Conservation (phyloP, 2,329 filamentous ascomycete species). For the Fusarium nygamai region DNA sequence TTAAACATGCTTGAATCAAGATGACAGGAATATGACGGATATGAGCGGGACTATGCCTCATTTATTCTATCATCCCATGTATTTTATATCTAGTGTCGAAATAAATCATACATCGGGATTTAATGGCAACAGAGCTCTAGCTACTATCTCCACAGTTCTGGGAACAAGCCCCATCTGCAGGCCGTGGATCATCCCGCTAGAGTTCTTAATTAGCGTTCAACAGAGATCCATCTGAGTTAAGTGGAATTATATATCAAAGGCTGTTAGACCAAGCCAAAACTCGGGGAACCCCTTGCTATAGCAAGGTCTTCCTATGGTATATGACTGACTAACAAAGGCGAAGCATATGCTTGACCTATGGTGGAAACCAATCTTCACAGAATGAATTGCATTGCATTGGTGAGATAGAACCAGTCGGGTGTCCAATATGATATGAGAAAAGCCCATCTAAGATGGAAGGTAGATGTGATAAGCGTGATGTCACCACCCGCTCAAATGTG, state of each 20-base stretch:
- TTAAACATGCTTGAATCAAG: not conserved
- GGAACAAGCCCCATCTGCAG: slow-evolving; percentile 4
- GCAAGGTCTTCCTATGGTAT: too few species aligned
- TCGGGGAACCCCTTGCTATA: too few species aligned
- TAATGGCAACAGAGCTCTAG: not conserved
- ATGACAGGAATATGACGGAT: not conserved
- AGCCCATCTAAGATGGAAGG: not conserved
- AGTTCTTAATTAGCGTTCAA: slow-evolving; percentile 10
- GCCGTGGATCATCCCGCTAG: slow-evolving; percentile 20
- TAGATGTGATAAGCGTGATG: slow-evolving; percentile 24
- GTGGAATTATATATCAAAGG: not conserved
- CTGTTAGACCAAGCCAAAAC: too few species aligned
- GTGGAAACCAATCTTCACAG: not conserved
- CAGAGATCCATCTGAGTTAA: slow-evolving; percentile 2
- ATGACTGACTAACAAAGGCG: too few species aligned
- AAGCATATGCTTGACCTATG: not conserved
- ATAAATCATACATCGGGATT: slow-evolving; percentile 10
- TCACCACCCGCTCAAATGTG: slow-evolving; percentile 6
- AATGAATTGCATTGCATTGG: not conserved
- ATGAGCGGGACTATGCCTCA: not conserved
- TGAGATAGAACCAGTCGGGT: not conserved
- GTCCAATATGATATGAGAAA: not conserved
- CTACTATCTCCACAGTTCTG: not conserved
- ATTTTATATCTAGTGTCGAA: not conserved
- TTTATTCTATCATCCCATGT: slow-evolving; percentile 5